Evolutionary conservation across 2,329 filamentous ascomycete species (phyloP).

Genomic region (Xylariaceae sp.): DNA sequence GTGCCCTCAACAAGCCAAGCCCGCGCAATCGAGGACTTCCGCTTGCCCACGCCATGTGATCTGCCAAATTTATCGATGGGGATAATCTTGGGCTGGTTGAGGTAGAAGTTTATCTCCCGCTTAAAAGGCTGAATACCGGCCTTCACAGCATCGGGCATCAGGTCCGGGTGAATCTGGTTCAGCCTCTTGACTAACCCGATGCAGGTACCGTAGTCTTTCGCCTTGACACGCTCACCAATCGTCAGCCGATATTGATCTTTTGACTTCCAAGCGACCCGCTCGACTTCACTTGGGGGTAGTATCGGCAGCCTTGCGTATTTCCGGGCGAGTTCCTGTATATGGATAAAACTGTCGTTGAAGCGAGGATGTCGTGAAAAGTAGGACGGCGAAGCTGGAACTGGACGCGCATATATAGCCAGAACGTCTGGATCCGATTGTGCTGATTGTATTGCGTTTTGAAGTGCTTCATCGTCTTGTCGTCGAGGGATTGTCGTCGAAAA

Average conservation of each 20-base stretch:
- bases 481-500: conserved; percentile 29
- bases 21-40: conserved; percentile 85
- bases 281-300: conserved; percentile 67
- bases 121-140: conserved; percentile 72
- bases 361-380: conserved; percentile 88
- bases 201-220: conserved; percentile 79
- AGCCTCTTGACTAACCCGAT: conserved; percentile 77
- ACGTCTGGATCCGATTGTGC: conserved; percentile 34
- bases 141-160: conserved; percentile 74
- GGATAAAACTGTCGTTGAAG: conserved; percentile 85
- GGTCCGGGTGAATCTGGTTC: conserved; percentile 80
- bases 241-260: conserved; percentile 75
- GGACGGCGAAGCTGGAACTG: conserved; percentile 85
- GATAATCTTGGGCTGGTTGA: conserved; percentile 66
- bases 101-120: conserved; percentile 73
- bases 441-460: conserved; percentile 28
- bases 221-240: conserved; percentile 74
- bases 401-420: conserved; percentile 61
- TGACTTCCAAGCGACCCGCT: conserved; percentile 80
- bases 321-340: conserved; percentile 72
- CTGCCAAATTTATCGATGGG: conserved; percentile 78
- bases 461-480: conserved; percentile 12
- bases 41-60: conserved; percentile 78
- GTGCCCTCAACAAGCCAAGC: conserved; percentile 92
- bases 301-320: conserved; percentile 77